Evolutionary conservation across 164 flowering plant genomes (phyloP).

Genomic region (Houttuynia cordata): DNA sequence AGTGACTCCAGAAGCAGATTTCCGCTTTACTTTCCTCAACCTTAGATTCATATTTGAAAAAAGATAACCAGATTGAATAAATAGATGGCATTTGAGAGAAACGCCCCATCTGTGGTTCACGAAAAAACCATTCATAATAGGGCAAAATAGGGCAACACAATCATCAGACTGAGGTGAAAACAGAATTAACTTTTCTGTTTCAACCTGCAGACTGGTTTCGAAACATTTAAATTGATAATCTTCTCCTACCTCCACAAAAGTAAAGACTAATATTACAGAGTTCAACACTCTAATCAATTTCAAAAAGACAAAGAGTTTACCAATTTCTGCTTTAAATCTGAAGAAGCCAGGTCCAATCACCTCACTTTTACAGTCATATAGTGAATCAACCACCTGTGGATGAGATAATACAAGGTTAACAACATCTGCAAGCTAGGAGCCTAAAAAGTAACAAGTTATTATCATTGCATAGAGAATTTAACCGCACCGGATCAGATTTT

Average conservation of each 20-base stretch:
- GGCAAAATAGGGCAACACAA: no score
- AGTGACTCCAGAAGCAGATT: no score
- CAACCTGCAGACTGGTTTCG: no score
- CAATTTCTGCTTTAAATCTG: constrained; percentile 97
- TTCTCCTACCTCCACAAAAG: background rate
- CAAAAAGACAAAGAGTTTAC: constrained; percentile 23
- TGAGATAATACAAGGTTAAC: background rate
- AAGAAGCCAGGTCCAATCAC: constrained; percentile 99
- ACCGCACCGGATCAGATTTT: constrained; percentile 73
- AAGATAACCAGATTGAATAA: no score
- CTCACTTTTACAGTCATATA: constrained; percentile 98
- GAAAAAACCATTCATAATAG: no score
- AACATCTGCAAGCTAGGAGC: background rate
- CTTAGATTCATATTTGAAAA: no score
- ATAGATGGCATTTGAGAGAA: no score
- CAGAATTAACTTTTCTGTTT: no score
- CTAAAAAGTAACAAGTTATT: background rate
- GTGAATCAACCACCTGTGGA: constrained; percentile 78
- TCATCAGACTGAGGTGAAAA: background rate
- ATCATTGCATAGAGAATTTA: background rate
- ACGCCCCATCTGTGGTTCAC: no score
- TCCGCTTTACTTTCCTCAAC: no score
- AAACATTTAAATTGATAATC: no score
- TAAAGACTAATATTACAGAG: background rate
- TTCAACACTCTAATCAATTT: background rate